A percentile compares a stretch with the other conserved stretches of the same genome.
Evolutionary conservation across 768 basidiomycete genomes (phyloP).

Genomic region (Butyriboletus loyo): DNA sequence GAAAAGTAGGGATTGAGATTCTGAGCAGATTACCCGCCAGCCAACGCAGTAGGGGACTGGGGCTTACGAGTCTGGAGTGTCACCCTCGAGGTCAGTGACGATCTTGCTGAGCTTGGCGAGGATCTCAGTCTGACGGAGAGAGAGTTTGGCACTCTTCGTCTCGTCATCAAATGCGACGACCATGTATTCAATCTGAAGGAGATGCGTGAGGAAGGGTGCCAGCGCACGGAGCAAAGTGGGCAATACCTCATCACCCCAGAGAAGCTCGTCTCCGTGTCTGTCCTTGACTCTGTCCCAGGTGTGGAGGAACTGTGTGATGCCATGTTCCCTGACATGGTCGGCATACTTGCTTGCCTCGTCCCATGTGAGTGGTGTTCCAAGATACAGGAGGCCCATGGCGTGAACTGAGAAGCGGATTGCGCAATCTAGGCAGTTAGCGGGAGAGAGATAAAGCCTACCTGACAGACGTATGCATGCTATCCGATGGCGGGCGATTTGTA

Average conservation of each 20-base stretch:
- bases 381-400: constrained; percentile 85
- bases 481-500: too few relatives aligned
- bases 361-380: constrained; percentile 93
- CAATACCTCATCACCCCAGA: constrained; percentile 97
- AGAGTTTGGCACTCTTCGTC: constrained; percentile 78
- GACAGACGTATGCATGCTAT: too few relatives aligned
- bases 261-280: constrained; percentile 82
- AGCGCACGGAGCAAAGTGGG: background rate
- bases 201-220: constrained; percentile 8
- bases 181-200: constrained; percentile 88
- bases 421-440: background rate
- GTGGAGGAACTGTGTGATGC: constrained; percentile 92
- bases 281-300: constrained; percentile 93
- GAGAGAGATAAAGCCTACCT: too few relatives aligned
- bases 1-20: constrained; percentile 81
- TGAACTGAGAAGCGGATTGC: constrained; percentile 10
- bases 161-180: constrained; percentile 81
- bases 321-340: constrained; percentile 87
- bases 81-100: constrained; percentile 59
- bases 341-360: constrained; percentile 83
- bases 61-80: constrained; percentile 53
- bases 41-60: background rate
- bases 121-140: constrained; percentile 94
- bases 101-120: constrained; percentile 71
- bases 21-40: constrained; percentile 34